phyloP scores from a whole-genome alignment of 139 green algal genomes.

The Ostreobium quekettii region DNA sequence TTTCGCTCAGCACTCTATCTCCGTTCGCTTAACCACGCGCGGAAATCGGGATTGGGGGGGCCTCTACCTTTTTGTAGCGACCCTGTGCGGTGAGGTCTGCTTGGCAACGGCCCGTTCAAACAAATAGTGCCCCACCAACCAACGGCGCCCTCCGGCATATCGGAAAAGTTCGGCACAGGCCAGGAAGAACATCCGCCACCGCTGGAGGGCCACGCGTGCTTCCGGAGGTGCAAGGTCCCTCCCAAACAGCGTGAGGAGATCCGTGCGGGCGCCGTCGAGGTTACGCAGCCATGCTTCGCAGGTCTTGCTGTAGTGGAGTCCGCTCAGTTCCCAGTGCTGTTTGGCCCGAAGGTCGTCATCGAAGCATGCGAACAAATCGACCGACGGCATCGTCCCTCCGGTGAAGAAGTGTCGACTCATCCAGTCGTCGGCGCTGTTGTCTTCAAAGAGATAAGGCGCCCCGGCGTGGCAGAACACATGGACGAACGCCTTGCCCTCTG shows the following conservation, averaged over 20 bases:
- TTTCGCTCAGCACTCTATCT: too few relatives aligned
- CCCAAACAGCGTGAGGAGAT: constrained; percentile 26
- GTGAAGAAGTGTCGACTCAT: constrained; percentile 94
- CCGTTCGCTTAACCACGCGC: too few relatives aligned
- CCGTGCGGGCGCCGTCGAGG: constrained; percentile 40
- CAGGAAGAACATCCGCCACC: constrained; percentile 86
- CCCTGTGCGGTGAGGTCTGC: too few relatives aligned
- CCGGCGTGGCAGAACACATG: constrained; percentile 85
- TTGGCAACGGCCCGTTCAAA: too few relatives aligned
- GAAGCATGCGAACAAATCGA: constrained; percentile 84
- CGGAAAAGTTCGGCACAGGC: constrained; percentile 84
- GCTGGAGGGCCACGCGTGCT: constrained; percentile 50
- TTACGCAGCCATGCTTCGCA: constrained; percentile 78
- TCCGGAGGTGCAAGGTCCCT: too few relatives aligned
- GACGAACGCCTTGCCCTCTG: constrained; percentile 76
- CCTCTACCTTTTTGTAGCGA: too few relatives aligned
- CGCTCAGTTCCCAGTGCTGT: constrained; percentile 76
- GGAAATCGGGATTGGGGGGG: too few relatives aligned
- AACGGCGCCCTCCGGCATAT: constrained; percentile 73
- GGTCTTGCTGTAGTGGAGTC: constrained; percentile 79
- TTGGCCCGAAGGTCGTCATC: constrained; percentile 70
- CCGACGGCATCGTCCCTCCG: constrained; percentile 87
- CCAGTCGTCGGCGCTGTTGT: constrained; percentile 75
- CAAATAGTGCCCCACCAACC: constrained; percentile 49
- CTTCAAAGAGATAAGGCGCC: constrained; percentile 67